Conservation (phyloP, 148 eudicot genomes). For the Rhododendron ferrugineum region DNA sequence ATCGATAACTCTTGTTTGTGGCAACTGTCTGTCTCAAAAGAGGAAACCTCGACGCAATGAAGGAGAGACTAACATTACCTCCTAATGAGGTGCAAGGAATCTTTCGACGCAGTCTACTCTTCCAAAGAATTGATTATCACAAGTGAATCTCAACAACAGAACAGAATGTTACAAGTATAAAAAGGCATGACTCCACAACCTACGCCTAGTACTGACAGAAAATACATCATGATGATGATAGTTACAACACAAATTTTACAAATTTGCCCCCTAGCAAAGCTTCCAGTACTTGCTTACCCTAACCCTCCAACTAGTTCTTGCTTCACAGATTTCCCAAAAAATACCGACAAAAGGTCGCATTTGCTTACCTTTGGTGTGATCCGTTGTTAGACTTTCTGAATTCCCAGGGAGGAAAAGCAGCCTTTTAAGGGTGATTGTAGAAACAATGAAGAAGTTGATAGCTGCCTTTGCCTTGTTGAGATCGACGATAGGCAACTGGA, state of each 20-base stretch:
- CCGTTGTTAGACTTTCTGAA: slow-evolving; percentile 44
- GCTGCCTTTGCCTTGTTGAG: slow-evolving; percentile 62
- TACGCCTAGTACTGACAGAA: neutral
- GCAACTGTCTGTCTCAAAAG: neutral
- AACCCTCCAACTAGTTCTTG: neutral
- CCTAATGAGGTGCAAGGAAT: neutral
- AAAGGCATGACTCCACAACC: neutral
- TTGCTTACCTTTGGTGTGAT: slow-evolving; percentile 32
- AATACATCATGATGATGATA: neutral
- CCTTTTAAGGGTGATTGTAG: slow-evolving; percentile 69
- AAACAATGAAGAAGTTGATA: slow-evolving; percentile 72
- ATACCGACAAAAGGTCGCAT: neutral
- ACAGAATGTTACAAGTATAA: neutral
- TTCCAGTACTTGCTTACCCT: too few relatives aligned
- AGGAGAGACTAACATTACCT: neutral
- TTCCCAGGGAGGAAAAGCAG: slow-evolving; percentile 55
- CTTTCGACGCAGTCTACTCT: neutral
- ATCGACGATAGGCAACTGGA: slow-evolving; percentile 73
- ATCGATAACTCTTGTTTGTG: neutral
- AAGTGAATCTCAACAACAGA: neutral
- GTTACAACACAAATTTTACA: neutral
- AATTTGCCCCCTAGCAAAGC: neutral
- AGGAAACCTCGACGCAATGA: neutral
- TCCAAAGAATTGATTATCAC: neutral
- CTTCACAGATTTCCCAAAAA: neutral